phyloP scores from a whole-genome alignment of 2,329 filamentous ascomycete species.

The Colletotrichum sp. region DNA sequence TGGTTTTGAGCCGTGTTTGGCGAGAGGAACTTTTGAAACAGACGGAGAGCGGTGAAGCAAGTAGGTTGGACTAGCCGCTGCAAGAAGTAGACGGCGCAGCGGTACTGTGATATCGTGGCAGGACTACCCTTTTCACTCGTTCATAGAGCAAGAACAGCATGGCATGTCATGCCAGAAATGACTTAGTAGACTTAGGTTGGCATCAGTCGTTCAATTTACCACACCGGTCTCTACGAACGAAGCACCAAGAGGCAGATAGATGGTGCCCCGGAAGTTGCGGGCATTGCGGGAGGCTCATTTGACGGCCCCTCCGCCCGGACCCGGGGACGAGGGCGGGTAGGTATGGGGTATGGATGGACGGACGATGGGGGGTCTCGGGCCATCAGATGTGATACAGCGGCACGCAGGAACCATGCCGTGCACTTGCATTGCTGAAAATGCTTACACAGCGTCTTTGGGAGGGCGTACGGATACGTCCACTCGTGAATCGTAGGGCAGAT shows the following conservation, averaged over 20 bases:
- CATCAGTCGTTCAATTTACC: background rate
- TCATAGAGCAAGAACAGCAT: background rate
- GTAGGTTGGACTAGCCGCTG: background rate
- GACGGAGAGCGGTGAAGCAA: background rate
- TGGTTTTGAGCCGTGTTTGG: background rate
- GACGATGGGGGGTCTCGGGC: background rate
- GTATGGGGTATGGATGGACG: background rate
- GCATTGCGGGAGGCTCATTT: background rate
- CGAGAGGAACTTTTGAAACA: background rate
- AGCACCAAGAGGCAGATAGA: background rate
- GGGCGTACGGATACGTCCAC: background rate
- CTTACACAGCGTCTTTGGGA: background rate
- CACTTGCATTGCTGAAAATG: background rate
- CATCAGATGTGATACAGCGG: background rate
- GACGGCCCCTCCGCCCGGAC: background rate
- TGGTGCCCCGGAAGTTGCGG: background rate
- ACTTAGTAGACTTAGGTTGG: rapidly evolving
- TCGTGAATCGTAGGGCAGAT: background rate
- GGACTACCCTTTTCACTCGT: background rate
- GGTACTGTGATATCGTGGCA: background rate
- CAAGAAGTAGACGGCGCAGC: background rate
- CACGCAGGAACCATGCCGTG: background rate
- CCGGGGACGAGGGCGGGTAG: background rate
- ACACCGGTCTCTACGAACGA: background rate
- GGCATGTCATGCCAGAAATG: background rate